phyloP scores from a whole-genome alignment of 305 asterid genomes.

The Solanum hybrid region DNA sequence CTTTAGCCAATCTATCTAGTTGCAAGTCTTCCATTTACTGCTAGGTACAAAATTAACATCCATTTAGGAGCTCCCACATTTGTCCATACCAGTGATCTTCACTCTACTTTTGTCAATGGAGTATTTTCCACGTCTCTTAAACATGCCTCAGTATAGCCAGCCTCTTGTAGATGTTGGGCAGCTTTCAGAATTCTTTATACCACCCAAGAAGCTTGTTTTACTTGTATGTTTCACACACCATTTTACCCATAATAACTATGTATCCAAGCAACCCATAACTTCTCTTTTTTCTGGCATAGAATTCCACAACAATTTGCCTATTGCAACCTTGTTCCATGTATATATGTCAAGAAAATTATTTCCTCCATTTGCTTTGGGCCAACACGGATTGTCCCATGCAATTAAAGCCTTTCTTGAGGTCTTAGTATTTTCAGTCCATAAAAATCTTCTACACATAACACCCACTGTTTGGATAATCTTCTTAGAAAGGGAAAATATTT shows the following conservation, averaged over 20 bases:
- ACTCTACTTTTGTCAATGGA: background rate
- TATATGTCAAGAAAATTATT: background rate
- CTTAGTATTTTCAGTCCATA: background rate
- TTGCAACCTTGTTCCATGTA: background rate
- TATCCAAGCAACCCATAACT: background rate
- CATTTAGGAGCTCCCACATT: background rate
- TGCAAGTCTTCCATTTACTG: background rate
- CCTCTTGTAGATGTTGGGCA: background rate
- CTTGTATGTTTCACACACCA: background rate
- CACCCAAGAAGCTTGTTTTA: background rate
- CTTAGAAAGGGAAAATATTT: background rate
- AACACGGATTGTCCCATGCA: background rate
- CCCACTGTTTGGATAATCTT: background rate
- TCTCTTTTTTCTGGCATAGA: background rate
- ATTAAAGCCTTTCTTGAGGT: background rate
- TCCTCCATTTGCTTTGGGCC: background rate
- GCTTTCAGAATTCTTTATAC: background rate
- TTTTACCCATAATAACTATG: background rate
- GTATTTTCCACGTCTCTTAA: background rate
- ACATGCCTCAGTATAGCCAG: background rate
- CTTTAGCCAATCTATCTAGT: background rate
- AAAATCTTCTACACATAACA: background rate
- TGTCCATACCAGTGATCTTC: background rate
- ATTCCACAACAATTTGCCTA: background rate
- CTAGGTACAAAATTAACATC: background rate